A percentile compares a stretch with the other conserved stretches of the same genome.
Evolutionary conservation across 306 rosid species (phyloP).

Genomic region (Sechiopsis laciniata): DNA sequence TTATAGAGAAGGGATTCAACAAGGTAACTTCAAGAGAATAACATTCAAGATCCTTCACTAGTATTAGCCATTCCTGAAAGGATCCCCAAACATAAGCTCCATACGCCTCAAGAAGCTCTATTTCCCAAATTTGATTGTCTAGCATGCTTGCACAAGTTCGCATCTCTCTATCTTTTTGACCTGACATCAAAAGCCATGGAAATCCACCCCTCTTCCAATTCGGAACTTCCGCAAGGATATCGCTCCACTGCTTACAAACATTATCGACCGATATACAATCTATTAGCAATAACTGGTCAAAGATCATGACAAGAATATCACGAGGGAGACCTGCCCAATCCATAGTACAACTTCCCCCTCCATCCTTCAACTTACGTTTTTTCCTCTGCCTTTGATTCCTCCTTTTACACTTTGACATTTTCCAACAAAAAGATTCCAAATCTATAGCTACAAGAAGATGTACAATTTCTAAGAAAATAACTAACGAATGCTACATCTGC

Average conservation of each 20-base stretch:
- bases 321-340: constrained; percentile 49
- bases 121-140: constrained; percentile 27
- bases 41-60: no score
- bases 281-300: constrained; percentile 31
- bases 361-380: constrained; percentile 14
- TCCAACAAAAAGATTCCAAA: constrained; percentile 25
- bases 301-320: constrained; percentile 33
- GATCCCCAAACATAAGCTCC: constrained; percentile 64
- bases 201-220: constrained; percentile 40
- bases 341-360: constrained; percentile 8
- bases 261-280: constrained; percentile 47
- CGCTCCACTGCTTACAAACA: constrained; percentile 55
- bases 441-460: constrained; percentile 22
- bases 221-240: constrained; percentile 41
- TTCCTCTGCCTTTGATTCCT: constrained; percentile 30
- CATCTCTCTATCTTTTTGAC: constrained; percentile 37
- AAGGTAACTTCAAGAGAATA: no score
- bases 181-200: constrained; percentile 57
- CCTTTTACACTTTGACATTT: constrained; percentile 31
- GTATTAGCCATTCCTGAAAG: constrained; percentile 16
- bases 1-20: no score
- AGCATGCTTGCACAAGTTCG: constrained; percentile 47
- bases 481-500: neutral
- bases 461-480: constrained; percentile 2
- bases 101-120: no score